Base-by-base conservation (phyloP, 441 rosid genomes). In the Syzygium syzygioides region DNA sequence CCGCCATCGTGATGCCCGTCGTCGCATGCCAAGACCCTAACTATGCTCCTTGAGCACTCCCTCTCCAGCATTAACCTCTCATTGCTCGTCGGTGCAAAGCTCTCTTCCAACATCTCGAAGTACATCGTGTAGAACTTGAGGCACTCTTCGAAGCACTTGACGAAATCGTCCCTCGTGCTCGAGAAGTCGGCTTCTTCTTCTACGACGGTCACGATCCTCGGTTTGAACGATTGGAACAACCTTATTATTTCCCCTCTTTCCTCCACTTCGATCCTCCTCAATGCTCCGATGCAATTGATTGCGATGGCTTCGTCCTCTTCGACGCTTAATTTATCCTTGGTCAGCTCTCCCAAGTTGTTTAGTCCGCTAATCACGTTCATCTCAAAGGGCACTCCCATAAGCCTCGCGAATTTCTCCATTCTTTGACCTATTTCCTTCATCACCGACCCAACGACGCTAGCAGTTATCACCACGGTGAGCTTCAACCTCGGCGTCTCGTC, bases 321-420 rank as follows among this genome's bases (percentile, higher is more conserved):
- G 79, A 95, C 89, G 5, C 93, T 88, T 52, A 95, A 90, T 4
- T 50, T 91, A 64, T 94, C 97, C 89, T 86, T 92, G 10, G 93
- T 92, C 90, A 96, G 95, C 87, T 94, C 95, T 12, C 86, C 90
- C 57, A 94, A 84, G 55, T 89, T 90, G 86, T 91, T 92, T 48
- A 92, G 64, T 71, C 91, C 95, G n/a, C 91, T 92, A 20, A 95
- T 92, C 66, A 94, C 94, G 54, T 91, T 91, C 26, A 96, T 91
- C 90, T 95, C 96, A 57, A 96, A 96, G 86, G 98, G 97, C 30
- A 96, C 97, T 6, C 97, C 97, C 98, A 96, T 96, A 55, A 96
- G 88, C 92, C 98, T 92, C 30, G 98, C 98, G 71, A 96, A 96
- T 71, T 94, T 96, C 94, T 96, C 97, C 98, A 96, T 96, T 87